Conservation (phyloP, 257 asterid genomes). For the Fraxinus quadrangulata region DNA sequence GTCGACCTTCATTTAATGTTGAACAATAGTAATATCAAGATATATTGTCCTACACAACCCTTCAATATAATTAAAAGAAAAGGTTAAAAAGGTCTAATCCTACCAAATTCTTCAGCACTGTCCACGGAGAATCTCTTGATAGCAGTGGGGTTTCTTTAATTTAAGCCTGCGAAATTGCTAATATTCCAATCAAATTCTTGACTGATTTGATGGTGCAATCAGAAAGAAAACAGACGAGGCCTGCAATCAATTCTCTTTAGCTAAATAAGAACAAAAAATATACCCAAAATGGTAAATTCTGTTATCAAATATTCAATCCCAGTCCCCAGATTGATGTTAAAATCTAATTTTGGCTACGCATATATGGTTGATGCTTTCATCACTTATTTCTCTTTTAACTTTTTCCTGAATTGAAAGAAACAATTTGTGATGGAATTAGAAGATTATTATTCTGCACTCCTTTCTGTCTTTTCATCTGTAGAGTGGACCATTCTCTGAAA, state of each 20-base stretch:
- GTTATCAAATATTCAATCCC: background rate
- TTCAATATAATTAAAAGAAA: background rate
- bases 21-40: background rate
- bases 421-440: conserved; percentile 35
- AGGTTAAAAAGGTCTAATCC: background rate
- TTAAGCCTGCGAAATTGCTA: background rate
- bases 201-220: background rate
- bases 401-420: conserved; percentile 33
- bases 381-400: background rate
- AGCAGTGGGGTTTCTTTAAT: background rate
- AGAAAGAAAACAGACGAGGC: background rate
- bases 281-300: conserved; percentile 17
- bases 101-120: background rate
- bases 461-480: conserved; percentile 22
- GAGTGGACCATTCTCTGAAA: conserved; percentile 15
- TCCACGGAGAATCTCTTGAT: background rate
- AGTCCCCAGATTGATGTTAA: conserved; percentile 11
- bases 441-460: conserved; percentile 24
- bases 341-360: conserved; percentile 27
- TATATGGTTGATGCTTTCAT: conserved; percentile 11
- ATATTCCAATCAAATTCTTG: background rate
- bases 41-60: background rate
- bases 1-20: background rate
- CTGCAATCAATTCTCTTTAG: conserved; percentile 2
- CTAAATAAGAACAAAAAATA: background rate